phyloP scores from a whole-genome alignment of 2,329 filamentous ascomycete genomes.

The Chalara sp. region DNA sequence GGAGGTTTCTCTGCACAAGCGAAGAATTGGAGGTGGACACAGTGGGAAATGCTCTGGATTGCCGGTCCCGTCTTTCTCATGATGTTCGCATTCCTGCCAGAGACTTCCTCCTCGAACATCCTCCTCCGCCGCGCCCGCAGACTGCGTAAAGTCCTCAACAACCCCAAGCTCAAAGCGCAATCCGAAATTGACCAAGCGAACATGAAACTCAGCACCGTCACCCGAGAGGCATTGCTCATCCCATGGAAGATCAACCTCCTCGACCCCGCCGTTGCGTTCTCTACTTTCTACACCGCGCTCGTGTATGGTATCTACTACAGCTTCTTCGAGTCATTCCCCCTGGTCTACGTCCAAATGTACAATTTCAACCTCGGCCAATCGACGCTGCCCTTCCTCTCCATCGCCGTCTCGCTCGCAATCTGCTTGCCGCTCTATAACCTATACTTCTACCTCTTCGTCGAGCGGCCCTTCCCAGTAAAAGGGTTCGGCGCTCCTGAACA shows the following conservation, averaged over 20 bases:
- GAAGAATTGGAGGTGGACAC: conserved; percentile 53
- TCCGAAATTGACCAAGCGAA: conserved; percentile 53
- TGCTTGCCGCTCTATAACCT: conserved; percentile 37
- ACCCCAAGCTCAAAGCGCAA: conserved; percentile 46
- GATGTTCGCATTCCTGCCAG: conserved; percentile 55
- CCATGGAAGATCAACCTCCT: conserved; percentile 50
- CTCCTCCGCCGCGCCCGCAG: conserved; percentile 52
- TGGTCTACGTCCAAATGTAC: conserved; percentile 53
- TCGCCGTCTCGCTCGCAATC: conserved; percentile 46
- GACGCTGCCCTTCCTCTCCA: conserved; percentile 51
- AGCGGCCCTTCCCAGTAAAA: neutral
- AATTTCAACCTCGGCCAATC: conserved; percentile 48
- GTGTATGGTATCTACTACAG: conserved; percentile 54
- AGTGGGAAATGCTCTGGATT: conserved; percentile 56
- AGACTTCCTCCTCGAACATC: conserved; percentile 51
- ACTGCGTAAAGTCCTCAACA: conserved; percentile 49
- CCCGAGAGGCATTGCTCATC: conserved; percentile 48
- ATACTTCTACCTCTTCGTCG: conserved; percentile 36
- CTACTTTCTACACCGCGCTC: conserved; percentile 51
- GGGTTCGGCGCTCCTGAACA: conserved; percentile 29
- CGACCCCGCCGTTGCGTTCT: conserved; percentile 54
- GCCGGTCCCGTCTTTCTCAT: conserved; percentile 46
- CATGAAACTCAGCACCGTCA: conserved; percentile 37
- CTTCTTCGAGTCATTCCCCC: conserved; percentile 57
- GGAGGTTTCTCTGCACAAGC: conserved; percentile 49